Base-by-base conservation (phyloP, 2,329 filamentous ascomycete genomes). In the Colletotrichum sp. region DNA sequence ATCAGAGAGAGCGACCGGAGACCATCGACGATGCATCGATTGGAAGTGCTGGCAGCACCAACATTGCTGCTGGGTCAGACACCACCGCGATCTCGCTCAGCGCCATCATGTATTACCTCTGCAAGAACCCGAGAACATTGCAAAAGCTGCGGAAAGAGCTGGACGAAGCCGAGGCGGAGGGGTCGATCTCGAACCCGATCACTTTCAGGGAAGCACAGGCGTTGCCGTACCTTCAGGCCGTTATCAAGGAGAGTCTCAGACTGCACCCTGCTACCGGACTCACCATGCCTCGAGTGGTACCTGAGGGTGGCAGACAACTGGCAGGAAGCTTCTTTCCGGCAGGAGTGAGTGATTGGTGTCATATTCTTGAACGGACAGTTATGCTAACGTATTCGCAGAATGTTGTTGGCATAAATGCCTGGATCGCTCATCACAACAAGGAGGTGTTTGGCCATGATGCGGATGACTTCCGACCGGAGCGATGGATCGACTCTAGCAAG, bases 171-270 rank as follows among this genome's bases (percentile, higher is more conserved):
- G 59, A 13, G 8, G 59, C 59, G 8, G 34, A 62, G 2, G 59
- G 59, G 0, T 62, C 59, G 0, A 38, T 62, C 15, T 79, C 51
- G 21, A 59, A 29, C 58, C 69, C 66, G 6, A 70, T 80, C 31
- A 76, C 76, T 0, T 83, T 80, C 64, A 77, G 77, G 38, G 76
- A 81, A 18, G 74, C 77, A 3, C 79, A 81, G 69, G 72, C 78
- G 4, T 77, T 86, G 69, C 83, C 83, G 0, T 89, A 88, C 72
- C 81, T 90, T 3, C 85, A 90, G 72, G 88, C 88, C 1, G 84
- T 87, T 1, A 85, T 90, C 33, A 88, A 89, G 67, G 89, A 90
- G 76, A 85, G 86, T 0, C 78, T 90, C 11, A 83, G 89, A 21
- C 80, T 90, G 29, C 86, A 89, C 64, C 83, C 88, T 2, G 85